Evolutionary conservation across 129 eudicot genomes (phyloP), one percentile per base, ranked within the genome.

Genomic region (Scalesia atractyloides): DNA sequence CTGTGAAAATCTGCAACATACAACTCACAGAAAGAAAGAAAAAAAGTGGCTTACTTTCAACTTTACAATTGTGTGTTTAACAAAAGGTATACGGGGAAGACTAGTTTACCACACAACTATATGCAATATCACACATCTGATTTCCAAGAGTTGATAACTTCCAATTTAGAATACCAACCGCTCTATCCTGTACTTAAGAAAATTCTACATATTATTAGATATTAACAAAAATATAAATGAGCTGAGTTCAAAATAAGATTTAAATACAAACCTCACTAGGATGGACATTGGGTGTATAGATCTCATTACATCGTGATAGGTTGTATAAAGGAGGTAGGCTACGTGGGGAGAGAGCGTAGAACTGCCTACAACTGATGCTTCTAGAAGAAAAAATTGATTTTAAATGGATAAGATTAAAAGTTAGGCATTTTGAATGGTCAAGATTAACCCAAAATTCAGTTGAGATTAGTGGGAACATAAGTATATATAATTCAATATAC

Each of bases 111-210:
- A 90, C 34, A 84, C 86, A 84, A 84, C 79, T 86, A 79, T 90
- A 86, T 65, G 98, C 97, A 84, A 88, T 87, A 86, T 94, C 98
- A 72, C 91, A 94, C 98, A 94, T 94, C 70, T 94, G 98, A 79
- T 94, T 94, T 46, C 97, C 98, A 69, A 94, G 85, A 68, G 98
- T 94, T 75, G 98, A 90, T 49, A 94, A 41, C 80, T 94, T 97
- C 98, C 98, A 94, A 72, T 94, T 97, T 44, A 94, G 96, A 81
- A 94, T 83, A 24, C 97, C 98, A 72, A 94, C 86, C 80, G 90
- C 97, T 86, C 86, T 82, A 82, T 94, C 98, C 98, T 94, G 97
- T 76, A 81, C 50, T 52, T 73, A 3, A 4, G n/a, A 59, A 67
- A 19, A 12, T 37, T 24, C n/a, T 19, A 50, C 44, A 70, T 26